Evolutionary conservation across 2,329 filamentous ascomycete genomes (phyloP).

Genomic region (Fusarium liriodendri): DNA sequence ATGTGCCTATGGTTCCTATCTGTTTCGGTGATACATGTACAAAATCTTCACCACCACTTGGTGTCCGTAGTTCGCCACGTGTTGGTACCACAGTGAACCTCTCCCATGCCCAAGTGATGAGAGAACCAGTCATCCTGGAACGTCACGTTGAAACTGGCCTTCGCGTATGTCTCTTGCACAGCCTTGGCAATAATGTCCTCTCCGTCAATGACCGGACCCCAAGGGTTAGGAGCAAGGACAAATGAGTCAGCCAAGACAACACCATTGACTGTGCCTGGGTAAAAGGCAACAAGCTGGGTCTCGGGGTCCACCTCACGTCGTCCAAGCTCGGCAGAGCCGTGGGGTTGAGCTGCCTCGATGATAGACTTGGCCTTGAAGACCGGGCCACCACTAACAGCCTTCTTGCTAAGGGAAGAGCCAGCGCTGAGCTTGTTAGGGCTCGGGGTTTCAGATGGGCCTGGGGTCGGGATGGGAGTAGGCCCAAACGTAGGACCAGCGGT

Average conservation of each 20-base stretch:
- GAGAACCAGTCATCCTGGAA: conserved; percentile 46
- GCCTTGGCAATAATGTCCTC: conserved; percentile 41
- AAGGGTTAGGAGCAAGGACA: conserved; percentile 37
- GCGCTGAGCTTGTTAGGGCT: not conserved
- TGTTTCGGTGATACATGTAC: not conserved
- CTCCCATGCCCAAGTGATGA: conserved; percentile 38
- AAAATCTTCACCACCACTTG: conserved; percentile 9
- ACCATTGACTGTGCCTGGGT: conserved; percentile 36
- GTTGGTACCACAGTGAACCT: conserved; percentile 42
- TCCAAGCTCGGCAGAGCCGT: not conserved
- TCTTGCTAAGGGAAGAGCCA: not conserved
- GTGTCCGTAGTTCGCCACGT: conserved; percentile 10
- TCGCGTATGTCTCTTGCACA: conserved; percentile 33
- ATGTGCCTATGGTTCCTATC: not conserved
- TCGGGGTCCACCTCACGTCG: not conserved
- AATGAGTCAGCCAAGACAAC: conserved; percentile 30
- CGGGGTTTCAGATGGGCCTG: not conserved
- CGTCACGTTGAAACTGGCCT: conserved; percentile 32
- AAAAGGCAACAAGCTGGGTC: conserved; percentile 6
- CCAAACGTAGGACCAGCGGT: not conserved
- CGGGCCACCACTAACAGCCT: not conserved
- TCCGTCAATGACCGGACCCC: conserved; percentile 42
- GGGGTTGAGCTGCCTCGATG: conserved; percentile 14
- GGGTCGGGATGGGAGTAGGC: not conserved
- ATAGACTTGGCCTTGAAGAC: conserved; percentile 19